These are phyloP conservation scores for Xylaria arbuscula DNA, from an alignment of 2,329 filamentous ascomycete species.

Conservation along the genomic window DNA sequence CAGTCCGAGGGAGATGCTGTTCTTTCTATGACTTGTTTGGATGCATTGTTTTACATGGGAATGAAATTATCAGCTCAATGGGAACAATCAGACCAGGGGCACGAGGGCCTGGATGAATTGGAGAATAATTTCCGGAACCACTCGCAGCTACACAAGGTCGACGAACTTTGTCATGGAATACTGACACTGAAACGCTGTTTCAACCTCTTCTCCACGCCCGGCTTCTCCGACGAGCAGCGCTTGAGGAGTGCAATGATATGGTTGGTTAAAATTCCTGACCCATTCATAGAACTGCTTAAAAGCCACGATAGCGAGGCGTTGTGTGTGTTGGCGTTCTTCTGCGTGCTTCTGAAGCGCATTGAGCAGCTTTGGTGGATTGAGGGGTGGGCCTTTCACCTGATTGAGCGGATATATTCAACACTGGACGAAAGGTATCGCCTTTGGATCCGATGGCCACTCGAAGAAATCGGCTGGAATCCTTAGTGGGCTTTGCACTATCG, in stretches of 20 bases:
- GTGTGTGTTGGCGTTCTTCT: conserved; percentile 47
- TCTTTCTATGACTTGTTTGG: conserved; percentile 39
- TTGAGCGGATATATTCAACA: conserved; percentile 46
- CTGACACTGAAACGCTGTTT: conserved; percentile 40
- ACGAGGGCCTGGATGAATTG: conserved; percentile 43
- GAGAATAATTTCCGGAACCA: conserved; percentile 35
- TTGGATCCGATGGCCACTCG: conserved; percentile 49
- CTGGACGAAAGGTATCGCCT: conserved; percentile 44
- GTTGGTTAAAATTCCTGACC: conserved; percentile 41
- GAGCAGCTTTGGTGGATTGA: conserved; percentile 49
- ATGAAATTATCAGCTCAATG: conserved; percentile 37
- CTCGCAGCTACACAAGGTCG: conserved; percentile 34
- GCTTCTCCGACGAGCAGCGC: conserved; percentile 39
- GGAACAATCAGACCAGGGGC: conserved; percentile 35
- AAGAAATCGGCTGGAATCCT: conserved; percentile 47
- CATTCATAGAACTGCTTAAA: conserved; percentile 41
- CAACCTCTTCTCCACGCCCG: conserved; percentile 33
- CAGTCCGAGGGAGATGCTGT: conserved; percentile 41
- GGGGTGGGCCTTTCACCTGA: conserved; percentile 46
- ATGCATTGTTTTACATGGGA: conserved; percentile 48
- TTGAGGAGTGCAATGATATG: conserved; percentile 41
- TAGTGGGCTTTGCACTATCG: conserved; percentile 4
- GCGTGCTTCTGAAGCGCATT: conserved; percentile 46
- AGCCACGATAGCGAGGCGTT: conserved; percentile 41
- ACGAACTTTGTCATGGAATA: conserved; percentile 34